Evolutionary conservation across 2,329 filamentous ascomycete species (phyloP).

Genomic region (Byssoonygena ceratinophila): DNA sequence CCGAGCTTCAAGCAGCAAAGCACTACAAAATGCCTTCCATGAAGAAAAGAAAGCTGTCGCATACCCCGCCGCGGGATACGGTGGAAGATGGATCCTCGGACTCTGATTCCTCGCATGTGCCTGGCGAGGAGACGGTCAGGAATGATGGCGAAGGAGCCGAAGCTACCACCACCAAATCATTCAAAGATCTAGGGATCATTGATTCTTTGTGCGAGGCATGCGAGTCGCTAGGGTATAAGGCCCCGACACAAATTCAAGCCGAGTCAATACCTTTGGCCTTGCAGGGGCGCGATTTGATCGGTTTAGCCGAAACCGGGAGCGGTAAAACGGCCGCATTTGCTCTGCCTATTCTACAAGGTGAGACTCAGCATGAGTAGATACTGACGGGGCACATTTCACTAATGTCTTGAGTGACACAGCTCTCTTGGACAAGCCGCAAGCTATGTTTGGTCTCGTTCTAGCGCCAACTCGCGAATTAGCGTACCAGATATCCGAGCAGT

Average conservation of each 20-base stretch:
- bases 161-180: conserved; percentile 28
- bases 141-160: conserved; percentile 7
- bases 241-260: conserved; percentile 78
- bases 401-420: conserved; percentile 31
- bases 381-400: not conserved
- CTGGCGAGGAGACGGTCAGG: conserved; percentile 11
- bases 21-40: conserved; percentile 26
- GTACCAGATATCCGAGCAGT: conserved; percentile 76
- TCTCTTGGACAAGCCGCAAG: conserved; percentile 75
- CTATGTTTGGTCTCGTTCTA: conserved; percentile 78
- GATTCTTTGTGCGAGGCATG: conserved; percentile 85
- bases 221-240: conserved; percentile 66
- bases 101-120: conserved; percentile 11
- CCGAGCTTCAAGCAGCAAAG: not conserved
- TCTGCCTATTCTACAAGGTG: conserved; percentile 71
- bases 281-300: conserved; percentile 75
- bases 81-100: conserved; percentile 17
- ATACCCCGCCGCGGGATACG: conserved; percentile 19
- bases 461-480: conserved; percentile 90
- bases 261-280: conserved; percentile 75
- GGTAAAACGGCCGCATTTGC: conserved; percentile 96
- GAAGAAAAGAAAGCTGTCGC: conserved; percentile 35
- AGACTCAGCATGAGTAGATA: not conserved
- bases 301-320: conserved; percentile 85
- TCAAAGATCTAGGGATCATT: conserved; percentile 55